Evolutionary conservation across 2,329 filamentous ascomycete genomes (phyloP), one percentile per base, ranked within the genome.

Genomic region (Penicillium expansum): DNA sequence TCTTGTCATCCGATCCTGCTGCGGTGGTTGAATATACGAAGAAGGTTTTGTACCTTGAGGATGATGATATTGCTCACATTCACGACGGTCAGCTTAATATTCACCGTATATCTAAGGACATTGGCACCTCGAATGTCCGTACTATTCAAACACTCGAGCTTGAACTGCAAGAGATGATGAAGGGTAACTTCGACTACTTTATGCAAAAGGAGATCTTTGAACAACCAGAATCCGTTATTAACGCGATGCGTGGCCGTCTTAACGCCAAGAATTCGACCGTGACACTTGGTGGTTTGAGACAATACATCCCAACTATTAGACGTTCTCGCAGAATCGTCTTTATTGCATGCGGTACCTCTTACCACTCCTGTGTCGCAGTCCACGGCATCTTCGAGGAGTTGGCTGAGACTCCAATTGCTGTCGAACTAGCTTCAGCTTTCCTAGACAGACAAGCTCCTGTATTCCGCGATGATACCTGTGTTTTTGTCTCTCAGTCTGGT

Each of bases 201-300:
- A 99, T 99, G 94, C 94, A 99, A 78, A 99, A 99, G 86, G 94
- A 99, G 79, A 99, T 99, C 72, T 99, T 97, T 77, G 94, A 99
- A 84, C 94, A 99, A 83, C 94, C 94, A 72, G 94, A 97, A 80
- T 99, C 94, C 14, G 91, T 99, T 60, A 88, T 99, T 82, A 97
- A 99, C 85, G 97, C 94, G 67, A 99, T 99, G 94, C 91, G 94
- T 86, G 94, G 94, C 79, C 94, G 94, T 80, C 82, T 99, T 69
- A 94, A 99, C 77, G 83, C 89, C 59, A 88, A 86, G 69, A 96
- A 97, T 83, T 95, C 95, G 84, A 90, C 86, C 56, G 92, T 99
- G 69, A 97, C 92, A 10, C 87, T 99, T 27, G 94, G 94, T 83
- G 94, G 94, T 66, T 85, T 99, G 67, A 88, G 92, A 69, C 93